Evolutionary conservation across 2,329 filamentous ascomycete genomes (phyloP).

Genomic region (Fonsecaea erecta): DNA sequence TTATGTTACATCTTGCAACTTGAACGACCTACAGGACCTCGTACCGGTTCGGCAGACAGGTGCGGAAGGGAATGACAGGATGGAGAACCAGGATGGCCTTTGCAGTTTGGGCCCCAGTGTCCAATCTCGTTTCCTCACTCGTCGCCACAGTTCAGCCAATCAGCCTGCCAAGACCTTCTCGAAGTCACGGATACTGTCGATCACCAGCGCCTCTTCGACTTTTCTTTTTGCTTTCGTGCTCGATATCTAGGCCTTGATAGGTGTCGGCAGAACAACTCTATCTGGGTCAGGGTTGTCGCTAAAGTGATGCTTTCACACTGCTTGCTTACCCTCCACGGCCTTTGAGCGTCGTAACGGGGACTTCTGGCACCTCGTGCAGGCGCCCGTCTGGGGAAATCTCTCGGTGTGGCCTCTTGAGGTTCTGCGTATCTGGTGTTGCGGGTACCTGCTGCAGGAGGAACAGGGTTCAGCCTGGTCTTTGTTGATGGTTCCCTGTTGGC

Average conservation of each 20-base stretch:
- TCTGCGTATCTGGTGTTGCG: conserved; percentile 2
- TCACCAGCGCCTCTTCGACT: conserved; percentile 4
- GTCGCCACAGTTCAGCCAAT: conserved; percentile 15
- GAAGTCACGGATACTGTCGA: conserved; percentile 17
- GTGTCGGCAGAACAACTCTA: background rate
- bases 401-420: background rate
- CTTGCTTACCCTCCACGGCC: conserved; percentile 2
- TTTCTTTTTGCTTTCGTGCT: conserved; percentile 21
- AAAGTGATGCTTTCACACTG: background rate
- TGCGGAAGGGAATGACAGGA: background rate
- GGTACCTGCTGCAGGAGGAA: conserved; percentile 15
- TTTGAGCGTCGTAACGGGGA: background rate
- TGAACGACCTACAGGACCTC: conserved; percentile 9
- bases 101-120: conserved; percentile 3
- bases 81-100: conserved; percentile 8
- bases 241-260: conserved; percentile 23
- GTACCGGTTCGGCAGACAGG: background rate
- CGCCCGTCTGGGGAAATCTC: conserved; percentile 17
- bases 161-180: conserved; percentile 10
- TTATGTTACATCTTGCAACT: conserved; percentile 22
- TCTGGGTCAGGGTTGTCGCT: background rate
- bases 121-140: conserved; percentile 13
- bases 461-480: conserved; percentile 1
- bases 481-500: conserved; percentile 12
- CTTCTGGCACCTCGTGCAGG: background rate